Evolutionary conservation across 169 alveolate genomes (phyloP).

Genomic region (Cryptosporidium tyzzeri): DNA sequence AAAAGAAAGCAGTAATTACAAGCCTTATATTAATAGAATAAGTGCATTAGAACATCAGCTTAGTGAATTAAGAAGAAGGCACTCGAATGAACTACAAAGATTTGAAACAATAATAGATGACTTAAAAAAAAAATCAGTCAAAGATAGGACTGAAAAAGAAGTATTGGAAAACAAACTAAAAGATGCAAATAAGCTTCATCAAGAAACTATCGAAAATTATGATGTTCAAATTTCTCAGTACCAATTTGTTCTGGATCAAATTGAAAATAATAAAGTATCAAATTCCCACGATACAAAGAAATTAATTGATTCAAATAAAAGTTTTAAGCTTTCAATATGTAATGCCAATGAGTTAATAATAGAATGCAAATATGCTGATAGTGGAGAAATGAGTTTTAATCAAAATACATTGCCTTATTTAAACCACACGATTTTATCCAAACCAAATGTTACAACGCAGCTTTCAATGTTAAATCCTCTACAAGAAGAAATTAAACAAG

Average conservation of each 20-base stretch:
- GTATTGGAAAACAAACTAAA: background rate
- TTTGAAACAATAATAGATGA: slow-evolving; percentile 39
- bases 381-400: background rate
- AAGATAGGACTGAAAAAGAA: slow-evolving; percentile 11
- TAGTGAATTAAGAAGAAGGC: slow-evolving; percentile 53
- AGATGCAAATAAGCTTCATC: background rate
- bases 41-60: slow-evolving; percentile 45
- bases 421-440: background rate
- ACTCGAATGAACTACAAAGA: slow-evolving; percentile 36
- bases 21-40: slow-evolving; percentile 56
- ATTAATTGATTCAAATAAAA: background rate
- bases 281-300: background rate
- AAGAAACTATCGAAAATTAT: background rate
- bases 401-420: background rate
- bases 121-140: slow-evolving; percentile 17
- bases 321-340: background rate
- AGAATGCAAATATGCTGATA: background rate
- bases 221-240: slow-evolving; percentile 12
- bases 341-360: background rate
- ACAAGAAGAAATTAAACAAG: slow-evolving; percentile 47
- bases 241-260: background rate
- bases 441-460: background rate
- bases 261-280: slow-evolving; percentile 19
- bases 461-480: background rate
- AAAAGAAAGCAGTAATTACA: background rate